Conservation (phyloP, 257 asterid genomes). For the Scutellaria minor region DNA sequence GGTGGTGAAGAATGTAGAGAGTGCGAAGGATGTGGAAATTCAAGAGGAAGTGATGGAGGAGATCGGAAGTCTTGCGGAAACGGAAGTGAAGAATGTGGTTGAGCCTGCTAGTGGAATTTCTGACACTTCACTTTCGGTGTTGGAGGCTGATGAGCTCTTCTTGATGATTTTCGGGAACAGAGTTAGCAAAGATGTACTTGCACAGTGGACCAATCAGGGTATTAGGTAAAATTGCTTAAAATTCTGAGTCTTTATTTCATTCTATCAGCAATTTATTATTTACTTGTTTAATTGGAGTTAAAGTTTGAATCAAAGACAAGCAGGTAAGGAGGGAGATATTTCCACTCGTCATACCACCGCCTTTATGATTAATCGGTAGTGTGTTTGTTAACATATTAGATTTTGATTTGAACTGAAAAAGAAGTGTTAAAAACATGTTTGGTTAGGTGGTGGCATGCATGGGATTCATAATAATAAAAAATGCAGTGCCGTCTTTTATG, state of each 20-base stretch:
- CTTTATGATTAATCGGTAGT: background rate
- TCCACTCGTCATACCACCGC: background rate
- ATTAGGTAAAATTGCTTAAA: conserved; percentile 59
- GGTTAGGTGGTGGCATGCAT: no score
- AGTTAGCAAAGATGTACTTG: conserved; percentile 75
- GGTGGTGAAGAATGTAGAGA: conserved; percentile 37
- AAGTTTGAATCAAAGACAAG: no score
- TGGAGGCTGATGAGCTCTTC: conserved; percentile 76
- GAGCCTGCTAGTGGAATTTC: conserved; percentile 38
- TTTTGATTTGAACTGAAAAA: background rate
- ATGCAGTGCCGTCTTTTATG: background rate
- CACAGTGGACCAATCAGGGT: conserved; percentile 99
- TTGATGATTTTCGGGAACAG: conserved; percentile 70
- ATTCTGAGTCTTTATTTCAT: conserved; percentile 8
- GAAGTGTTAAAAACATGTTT: background rate
- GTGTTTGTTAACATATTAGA: background rate
- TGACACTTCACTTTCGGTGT: conserved; percentile 49
- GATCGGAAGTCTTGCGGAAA: background rate
- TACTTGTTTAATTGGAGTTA: background rate
- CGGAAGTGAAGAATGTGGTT: conserved; percentile 42
- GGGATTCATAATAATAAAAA: no score
- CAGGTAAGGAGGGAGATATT: no score
- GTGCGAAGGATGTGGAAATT: conserved; percentile 45
- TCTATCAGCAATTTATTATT: background rate
- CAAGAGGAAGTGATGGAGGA: conserved; percentile 38